Evolutionary conservation across 257 asterid species (phyloP).

Genomic region (Primulina huaijiensis): DNA sequence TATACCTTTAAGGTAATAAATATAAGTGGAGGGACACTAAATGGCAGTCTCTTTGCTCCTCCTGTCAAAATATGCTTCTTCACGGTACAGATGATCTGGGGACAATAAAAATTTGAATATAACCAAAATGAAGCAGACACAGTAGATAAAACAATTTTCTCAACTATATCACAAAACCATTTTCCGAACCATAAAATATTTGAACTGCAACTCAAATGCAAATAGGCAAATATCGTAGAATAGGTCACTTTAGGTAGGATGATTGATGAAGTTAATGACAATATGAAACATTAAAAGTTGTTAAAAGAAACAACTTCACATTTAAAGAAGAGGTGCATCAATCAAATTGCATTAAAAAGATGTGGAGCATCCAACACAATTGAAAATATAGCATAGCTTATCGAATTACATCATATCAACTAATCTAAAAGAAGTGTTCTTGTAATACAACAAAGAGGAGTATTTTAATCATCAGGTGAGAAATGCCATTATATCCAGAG

Average conservation of each 20-base stretch:
- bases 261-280: neutral
- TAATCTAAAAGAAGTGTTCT: neutral
- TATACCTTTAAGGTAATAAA: slow-evolving; percentile 80
- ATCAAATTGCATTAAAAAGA: neutral
- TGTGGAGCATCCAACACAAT: neutral
- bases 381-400: no score
- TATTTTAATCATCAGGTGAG: neutral
- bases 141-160: neutral
- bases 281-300: slow-evolving; percentile 2
- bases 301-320: neutral
- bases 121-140: slow-evolving; percentile 9
- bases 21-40: slow-evolving; percentile 86
- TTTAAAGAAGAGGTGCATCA: slow-evolving; percentile 7
- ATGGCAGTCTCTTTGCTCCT: slow-evolving; percentile 87
- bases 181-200: neutral
- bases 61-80: slow-evolving; percentile 88
- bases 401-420: neutral
- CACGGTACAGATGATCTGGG: slow-evolving; percentile 73
- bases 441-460: neutral
- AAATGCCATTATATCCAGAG: neutral
- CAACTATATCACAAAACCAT: neutral
- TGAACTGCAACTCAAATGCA: slow-evolving; percentile 16
- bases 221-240: slow-evolving; percentile 2
- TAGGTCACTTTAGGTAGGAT: slow-evolving; percentile 14
- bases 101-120: slow-evolving; percentile 27